These are phyloP conservation scores for Vaccinium macrocarpon DNA, from an alignment of 148 eudicot species.

Conservation along the genomic window DNA sequence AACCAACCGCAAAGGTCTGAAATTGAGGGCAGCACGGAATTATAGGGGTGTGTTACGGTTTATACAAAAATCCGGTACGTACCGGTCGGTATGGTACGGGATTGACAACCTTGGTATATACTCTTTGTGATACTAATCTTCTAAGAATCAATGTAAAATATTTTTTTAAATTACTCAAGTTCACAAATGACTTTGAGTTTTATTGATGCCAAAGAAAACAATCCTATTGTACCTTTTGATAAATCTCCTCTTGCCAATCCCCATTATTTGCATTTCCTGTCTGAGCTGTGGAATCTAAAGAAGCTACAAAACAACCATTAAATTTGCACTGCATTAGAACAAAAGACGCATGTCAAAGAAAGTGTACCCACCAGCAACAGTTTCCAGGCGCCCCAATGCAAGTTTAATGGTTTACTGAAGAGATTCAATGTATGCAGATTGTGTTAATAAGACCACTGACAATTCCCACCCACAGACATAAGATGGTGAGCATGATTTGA, in stretches of 20 bases:
- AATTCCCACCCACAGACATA: neutral
- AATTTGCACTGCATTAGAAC: neutral
- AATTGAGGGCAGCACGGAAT: too few species aligned
- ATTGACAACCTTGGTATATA: too few species aligned
- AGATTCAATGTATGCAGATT: neutral
- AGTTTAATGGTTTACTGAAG: neutral
- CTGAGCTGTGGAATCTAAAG: constrained; percentile 83
- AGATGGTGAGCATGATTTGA: neutral
- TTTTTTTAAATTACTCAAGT: neutral
- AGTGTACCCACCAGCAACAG: neutral
- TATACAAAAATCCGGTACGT: too few species aligned
- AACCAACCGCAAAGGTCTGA: too few species aligned
- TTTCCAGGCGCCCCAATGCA: neutral
- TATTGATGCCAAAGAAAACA: neutral
- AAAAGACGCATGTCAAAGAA: neutral
- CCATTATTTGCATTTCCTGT: constrained; percentile 54
- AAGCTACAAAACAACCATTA: constrained; percentile 41
- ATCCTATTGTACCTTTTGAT: constrained; percentile 64
- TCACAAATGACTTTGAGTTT: neutral
- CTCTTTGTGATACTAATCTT: neutral
- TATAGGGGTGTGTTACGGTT: too few species aligned
- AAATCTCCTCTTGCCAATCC: constrained; percentile 94
- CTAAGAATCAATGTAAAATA: neutral
- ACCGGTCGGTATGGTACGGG: too few species aligned
- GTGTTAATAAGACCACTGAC: neutral